Conservation (phyloP, 148 eudicot genomes). For the Amaranthus hypochondriacus region DNA sequence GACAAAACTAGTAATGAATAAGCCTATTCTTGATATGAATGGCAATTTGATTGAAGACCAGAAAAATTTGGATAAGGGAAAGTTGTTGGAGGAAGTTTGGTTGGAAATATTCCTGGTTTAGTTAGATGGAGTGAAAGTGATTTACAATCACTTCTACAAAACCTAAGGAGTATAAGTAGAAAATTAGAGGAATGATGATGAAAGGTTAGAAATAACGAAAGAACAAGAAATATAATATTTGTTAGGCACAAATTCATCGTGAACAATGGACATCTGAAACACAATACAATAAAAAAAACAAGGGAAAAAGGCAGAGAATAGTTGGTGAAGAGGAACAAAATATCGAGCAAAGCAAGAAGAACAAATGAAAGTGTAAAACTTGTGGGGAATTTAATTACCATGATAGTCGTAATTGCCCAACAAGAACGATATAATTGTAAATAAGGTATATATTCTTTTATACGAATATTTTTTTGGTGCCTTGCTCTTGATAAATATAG, state of each 20-base stretch:
- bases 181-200: not conserved
- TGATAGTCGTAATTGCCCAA: not conserved
- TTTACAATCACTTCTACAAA: not conserved
- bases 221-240: not conserved
- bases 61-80: not conserved
- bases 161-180: not conserved
- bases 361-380: not conserved
- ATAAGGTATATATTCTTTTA: no score
- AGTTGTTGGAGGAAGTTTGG: not conserved
- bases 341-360: not conserved
- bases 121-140: not conserved
- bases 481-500: no score
- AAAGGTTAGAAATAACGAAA: not conserved
- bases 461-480: no score
- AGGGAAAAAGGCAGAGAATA: no score
- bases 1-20: not conserved
- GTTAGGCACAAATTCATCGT: not conserved
- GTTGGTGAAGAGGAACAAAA: not conserved
- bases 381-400: not conserved
- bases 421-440: no score
- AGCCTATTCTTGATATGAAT: not conserved
- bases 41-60: not conserved
- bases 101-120: not conserved
- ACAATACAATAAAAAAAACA: not conserved
- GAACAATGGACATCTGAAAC: not conserved